Percentiles rank a stretch among this genome's conserved stretches.
These are phyloP conservation scores for Picea sitchensis DNA, from an alignment of 75 land plant genomes.

Conservation along the genomic window DNA sequence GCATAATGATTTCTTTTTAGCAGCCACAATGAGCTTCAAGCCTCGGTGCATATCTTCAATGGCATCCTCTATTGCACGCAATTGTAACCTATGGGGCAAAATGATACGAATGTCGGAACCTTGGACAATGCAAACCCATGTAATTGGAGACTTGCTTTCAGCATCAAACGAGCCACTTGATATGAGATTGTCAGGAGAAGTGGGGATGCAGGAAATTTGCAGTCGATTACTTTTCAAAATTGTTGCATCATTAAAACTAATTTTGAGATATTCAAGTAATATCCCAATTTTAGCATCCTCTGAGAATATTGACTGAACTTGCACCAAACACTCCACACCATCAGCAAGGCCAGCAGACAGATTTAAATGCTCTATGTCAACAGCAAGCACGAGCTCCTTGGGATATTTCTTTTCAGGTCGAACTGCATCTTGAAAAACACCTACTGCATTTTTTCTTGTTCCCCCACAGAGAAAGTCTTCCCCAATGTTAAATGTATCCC, in stretches of 20 bases:
- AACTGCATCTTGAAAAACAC: constrained; percentile 25
- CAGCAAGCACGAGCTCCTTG: constrained; percentile 60
- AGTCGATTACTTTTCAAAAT: constrained; percentile 77
- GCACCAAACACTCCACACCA: constrained; percentile 73
- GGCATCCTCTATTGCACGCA: constrained; percentile 94
- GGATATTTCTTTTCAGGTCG: constrained; percentile 37
- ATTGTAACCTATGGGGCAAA: constrained; percentile 79
- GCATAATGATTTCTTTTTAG: constrained; percentile 41
- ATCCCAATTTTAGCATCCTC: constrained; percentile 96
- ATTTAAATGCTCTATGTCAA: constrained; percentile 77
- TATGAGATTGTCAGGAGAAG: constrained; percentile 8
- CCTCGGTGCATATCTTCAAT: constrained; percentile 84
- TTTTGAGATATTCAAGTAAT: constrained; percentile 70
- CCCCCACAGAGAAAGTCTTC: neutral
- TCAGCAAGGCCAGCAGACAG: constrained; percentile 84
- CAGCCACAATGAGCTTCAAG: constrained; percentile 71
- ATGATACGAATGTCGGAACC: constrained; percentile 82
- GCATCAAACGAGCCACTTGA: constrained; percentile 19
- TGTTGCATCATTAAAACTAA: constrained; percentile 62
- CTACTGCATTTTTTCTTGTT: neutral
- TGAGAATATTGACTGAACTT: constrained; percentile 83
- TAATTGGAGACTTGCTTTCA: constrained; percentile 17
- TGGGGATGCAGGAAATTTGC: constrained; percentile 89
- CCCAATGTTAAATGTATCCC: constrained; percentile 7
- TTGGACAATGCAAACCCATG: constrained; percentile 89